Percentiles rank a stretch among this genome's conserved stretches.
Conservation (phyloP, 129 eudicot genomes). For the Glebionis coronaria region DNA sequence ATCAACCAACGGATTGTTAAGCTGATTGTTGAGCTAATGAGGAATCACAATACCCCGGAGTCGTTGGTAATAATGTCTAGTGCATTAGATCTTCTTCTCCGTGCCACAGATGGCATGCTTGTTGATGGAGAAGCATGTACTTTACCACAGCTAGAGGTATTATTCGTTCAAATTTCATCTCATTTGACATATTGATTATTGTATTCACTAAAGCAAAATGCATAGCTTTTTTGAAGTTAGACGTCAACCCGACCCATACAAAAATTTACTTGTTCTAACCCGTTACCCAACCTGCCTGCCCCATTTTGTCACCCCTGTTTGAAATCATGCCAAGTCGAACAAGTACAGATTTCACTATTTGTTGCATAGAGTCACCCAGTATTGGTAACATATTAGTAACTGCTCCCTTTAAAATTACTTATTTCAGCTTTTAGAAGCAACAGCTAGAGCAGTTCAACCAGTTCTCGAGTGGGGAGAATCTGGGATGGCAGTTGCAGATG, state of each 20-base stretch:
- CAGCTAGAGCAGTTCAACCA: conserved; percentile 92
- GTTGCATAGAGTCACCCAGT: background rate
- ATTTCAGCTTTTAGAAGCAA: conserved; percentile 84
- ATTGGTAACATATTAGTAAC: background rate
- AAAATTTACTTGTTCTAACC: background rate
- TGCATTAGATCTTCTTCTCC: conserved; percentile 85
- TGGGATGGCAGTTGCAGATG: conserved; percentile 87
- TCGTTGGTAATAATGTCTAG: conserved; percentile 84
- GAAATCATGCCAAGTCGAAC: background rate
- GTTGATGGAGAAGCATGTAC: conserved; percentile 99
- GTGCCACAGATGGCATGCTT: conserved; percentile 99
- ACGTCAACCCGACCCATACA: background rate
- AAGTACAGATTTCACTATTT: background rate
- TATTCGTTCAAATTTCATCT: background rate
- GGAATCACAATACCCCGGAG: conserved; percentile 85
- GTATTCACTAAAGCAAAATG: background rate
- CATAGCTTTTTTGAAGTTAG: background rate
- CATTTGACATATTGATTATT: background rate
- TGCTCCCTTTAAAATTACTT: background rate
- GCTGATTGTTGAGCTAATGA: conserved; percentile 88
- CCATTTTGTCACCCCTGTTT: background rate
- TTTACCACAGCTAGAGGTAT: conserved; percentile 94
- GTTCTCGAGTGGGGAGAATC: conserved; percentile 98
- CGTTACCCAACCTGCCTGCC: background rate
- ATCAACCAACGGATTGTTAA: conserved; percentile 91